Evolutionary conservation across 2,329 filamentous ascomycete genomes (phyloP).

Genomic region (Fusarium secorum): DNA sequence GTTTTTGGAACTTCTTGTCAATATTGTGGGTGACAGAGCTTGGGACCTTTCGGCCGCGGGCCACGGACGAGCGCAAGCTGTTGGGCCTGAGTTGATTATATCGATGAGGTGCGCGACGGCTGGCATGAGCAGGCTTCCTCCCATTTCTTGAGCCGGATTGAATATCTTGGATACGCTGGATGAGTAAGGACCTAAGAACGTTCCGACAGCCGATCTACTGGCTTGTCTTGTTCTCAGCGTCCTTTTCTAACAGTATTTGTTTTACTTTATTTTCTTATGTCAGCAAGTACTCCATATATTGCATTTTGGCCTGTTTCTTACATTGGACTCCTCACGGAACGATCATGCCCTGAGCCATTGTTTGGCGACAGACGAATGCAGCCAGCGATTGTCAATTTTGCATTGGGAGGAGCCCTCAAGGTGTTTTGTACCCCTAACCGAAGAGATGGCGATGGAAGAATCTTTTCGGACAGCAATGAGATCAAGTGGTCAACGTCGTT

Average conservation of each 20-base stretch:
- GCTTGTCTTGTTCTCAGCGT: slow-evolving; percentile 26
- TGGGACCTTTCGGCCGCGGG: slow-evolving; percentile 32
- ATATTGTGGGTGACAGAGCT: slow-evolving; percentile 44
- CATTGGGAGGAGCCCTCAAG: slow-evolving; percentile 26
- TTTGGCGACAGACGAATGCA: slow-evolving; percentile 22
- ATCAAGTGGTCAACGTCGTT: slow-evolving; percentile 19
- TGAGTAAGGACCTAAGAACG: slow-evolving; percentile 27
- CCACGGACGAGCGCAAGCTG: slow-evolving; percentile 30
- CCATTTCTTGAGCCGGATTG: slow-evolving; percentile 32
- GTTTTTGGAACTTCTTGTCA: slow-evolving; percentile 48
- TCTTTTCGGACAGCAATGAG: slow-evolving; percentile 23
- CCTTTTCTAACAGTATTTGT: slow-evolving; percentile 25
- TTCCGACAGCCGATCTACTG: slow-evolving; percentile 26
- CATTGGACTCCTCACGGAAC: slow-evolving; percentile 18
- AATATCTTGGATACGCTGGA: slow-evolving; percentile 34
- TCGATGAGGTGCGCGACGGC: slow-evolving; percentile 11
- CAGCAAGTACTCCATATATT: slow-evolving; percentile 35
- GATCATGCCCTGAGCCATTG: slow-evolving; percentile 11
- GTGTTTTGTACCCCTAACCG: slow-evolving; percentile 27
- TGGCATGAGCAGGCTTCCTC: slow-evolving; percentile 23
- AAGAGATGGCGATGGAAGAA: slow-evolving; percentile 26
- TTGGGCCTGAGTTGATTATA: slow-evolving; percentile 14
- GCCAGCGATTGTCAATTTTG: slow-evolving; percentile 28
- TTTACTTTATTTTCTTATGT: slow-evolving; percentile 30
- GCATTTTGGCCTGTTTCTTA: slow-evolving; percentile 26